Conservation (phyloP, 495 filamentous ascomycete species). For the Tuber microsphaerosporum region DNA sequence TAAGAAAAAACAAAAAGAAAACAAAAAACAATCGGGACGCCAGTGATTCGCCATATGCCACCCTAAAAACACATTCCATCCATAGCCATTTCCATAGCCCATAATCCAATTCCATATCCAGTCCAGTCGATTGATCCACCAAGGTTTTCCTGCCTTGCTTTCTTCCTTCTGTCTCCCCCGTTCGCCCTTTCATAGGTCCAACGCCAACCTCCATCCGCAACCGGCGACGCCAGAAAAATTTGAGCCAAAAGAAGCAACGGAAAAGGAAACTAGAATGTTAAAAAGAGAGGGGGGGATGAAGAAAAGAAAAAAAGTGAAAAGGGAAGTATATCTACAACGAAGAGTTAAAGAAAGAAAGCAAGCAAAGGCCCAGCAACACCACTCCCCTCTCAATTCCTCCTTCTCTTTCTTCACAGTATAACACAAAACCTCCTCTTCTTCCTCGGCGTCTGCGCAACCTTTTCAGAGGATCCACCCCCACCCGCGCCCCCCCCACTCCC, state of each 20-base stretch:
- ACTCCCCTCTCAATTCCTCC: conserved; percentile 3
- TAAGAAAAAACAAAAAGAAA: conserved; percentile 24
- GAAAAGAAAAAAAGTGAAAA: conserved; percentile 17
- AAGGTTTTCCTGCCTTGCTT: not conserved
- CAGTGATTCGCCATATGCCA: conserved; percentile 25
- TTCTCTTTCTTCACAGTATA: conserved; percentile 23
- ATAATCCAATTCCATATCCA: not conserved
- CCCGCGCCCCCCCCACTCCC: conserved; percentile 11
- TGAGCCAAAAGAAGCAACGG: conserved; percentile 24
- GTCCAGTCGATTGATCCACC: not conserved
- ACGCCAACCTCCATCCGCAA: conserved; percentile 14
- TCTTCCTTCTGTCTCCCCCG: not conserved
- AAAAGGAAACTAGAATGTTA: conserved; percentile 19
- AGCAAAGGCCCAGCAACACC: conserved; percentile 10
- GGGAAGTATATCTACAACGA: conserved; percentile 25
- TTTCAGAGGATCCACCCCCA: conserved; percentile 26
- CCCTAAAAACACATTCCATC: conserved; percentile 4
- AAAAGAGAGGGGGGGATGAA: conserved; percentile 22
- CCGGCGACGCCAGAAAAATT: conserved; percentile 31
- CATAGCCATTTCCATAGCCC: not conserved
- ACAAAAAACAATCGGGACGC: conserved; percentile 27
- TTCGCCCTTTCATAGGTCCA: not conserved
- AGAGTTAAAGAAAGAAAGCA: conserved; percentile 7
- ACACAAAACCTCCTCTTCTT: conserved; percentile 34
- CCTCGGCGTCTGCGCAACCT: conserved; percentile 21